Percentiles rank a stretch among this genome's conserved stretches.
Evolutionary conservation across 176 grass and related monocot species (phyloP).

Genomic region (Carex myosuroides): DNA sequence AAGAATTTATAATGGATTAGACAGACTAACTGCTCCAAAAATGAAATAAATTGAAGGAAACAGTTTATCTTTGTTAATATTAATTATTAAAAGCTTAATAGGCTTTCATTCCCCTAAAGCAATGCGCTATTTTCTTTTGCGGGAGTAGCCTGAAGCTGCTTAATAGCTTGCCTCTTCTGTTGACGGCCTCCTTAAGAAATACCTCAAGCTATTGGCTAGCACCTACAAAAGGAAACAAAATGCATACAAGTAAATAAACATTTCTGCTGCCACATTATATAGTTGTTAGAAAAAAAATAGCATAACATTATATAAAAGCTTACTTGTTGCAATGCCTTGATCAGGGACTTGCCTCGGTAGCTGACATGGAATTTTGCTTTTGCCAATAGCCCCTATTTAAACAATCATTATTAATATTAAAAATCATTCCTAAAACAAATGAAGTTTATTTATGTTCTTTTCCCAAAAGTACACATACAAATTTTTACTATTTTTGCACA

Average conservation of each 20-base stretch:
- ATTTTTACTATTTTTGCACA: not conserved
- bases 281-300: conserved; percentile 2
- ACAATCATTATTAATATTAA: conserved; percentile 16
- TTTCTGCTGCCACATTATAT: not conserved
- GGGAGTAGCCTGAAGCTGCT: conserved; percentile 16
- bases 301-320: not conserved
- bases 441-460: not conserved
- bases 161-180: conserved; percentile 87
- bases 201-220: conserved; percentile 89
- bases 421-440: conserved; percentile 5
- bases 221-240: conserved; percentile 42
- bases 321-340: conserved; percentile 65
- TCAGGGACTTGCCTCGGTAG: conserved; percentile 62
- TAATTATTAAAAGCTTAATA: conserved; percentile 15
- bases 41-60: conserved; percentile 2
- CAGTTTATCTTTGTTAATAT: conserved; percentile 19
- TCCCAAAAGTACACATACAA: not conserved
- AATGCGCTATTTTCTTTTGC: conserved; percentile 1
- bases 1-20: not conserved
- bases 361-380: conserved; percentile 99
- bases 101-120: conserved; percentile 4
- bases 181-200: conserved; percentile 90
- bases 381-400: conserved; percentile 69
- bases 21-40: conserved; percentile 16
- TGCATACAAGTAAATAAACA: not conserved